Conservation (phyloP, 2,329 filamentous ascomycete species). For the Fragosphaeria purpurea region DNA sequence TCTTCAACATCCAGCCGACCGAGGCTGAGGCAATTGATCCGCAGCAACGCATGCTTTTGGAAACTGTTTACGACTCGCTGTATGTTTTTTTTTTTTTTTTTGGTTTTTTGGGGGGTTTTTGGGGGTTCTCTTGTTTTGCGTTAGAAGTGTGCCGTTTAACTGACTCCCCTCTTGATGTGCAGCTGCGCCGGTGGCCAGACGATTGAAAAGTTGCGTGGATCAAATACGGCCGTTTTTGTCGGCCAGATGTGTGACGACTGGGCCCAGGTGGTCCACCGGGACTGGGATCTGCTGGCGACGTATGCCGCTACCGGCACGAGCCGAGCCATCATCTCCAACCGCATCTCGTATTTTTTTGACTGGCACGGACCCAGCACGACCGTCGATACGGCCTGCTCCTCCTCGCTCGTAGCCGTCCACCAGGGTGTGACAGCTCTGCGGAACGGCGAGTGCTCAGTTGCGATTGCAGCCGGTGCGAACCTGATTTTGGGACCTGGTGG, state of each 20-base stretch:
- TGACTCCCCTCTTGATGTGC: no score
- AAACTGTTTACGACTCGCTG: slow-evolving; percentile 25
- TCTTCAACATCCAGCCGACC: slow-evolving; percentile 22
- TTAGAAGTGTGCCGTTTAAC: no score
- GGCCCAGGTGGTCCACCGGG: slow-evolving; percentile 3
- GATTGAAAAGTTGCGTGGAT: slow-evolving; percentile 17
- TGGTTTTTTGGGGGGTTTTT: no score
- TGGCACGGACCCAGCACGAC: slow-evolving; percentile 25
- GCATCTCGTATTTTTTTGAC: slow-evolving; percentile 26
- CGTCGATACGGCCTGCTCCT: slow-evolving; percentile 30
- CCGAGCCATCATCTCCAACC: slow-evolving; percentile 22
- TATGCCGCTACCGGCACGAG: slow-evolving; percentile 20
- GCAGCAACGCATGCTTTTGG: slow-evolving; percentile 22
- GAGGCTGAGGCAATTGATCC: slow-evolving; percentile 26
- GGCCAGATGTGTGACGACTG: slow-evolving; percentile 23
- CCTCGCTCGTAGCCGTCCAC: slow-evolving; percentile 22
- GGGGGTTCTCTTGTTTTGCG: no score
- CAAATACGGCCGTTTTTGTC: slow-evolving; percentile 22
- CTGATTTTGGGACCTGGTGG: slow-evolving; percentile 21
- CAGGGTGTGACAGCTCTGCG: slow-evolving; percentile 20
- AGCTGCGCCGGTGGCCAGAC: slow-evolving; percentile 18
- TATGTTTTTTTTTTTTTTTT: slow-evolving; percentile 11
- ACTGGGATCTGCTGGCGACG: slow-evolving; percentile 7
- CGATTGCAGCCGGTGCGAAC: slow-evolving; percentile 22
- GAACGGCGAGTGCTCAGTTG: slow-evolving; percentile 15